Evolutionary conservation across 345 rosid genomes (phyloP).

Genomic region (Eucalyptus dawsonii): DNA sequence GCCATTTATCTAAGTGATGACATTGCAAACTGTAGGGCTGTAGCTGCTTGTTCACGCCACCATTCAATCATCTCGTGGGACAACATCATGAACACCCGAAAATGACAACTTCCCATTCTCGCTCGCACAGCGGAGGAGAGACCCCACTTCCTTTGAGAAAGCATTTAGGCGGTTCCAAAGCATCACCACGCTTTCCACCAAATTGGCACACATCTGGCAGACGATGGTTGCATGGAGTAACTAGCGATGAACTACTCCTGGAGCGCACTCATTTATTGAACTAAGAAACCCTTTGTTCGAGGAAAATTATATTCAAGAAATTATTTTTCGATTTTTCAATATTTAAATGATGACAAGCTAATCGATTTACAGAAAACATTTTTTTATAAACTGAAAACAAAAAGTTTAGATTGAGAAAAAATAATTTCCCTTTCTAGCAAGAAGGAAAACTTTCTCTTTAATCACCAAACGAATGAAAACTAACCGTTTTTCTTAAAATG

Average conservation of each 20-base stretch:
- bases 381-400: neutral
- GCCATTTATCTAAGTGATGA: neutral
- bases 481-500: fast-evolving
- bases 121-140: neutral
- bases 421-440: fast-evolving
- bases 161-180: neutral
- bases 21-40: neutral
- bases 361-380: fast-evolving
- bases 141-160: neutral
- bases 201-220: neutral
- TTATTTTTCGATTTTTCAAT: fast-evolving
- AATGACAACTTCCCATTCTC: neutral
- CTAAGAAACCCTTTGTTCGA: neutral
- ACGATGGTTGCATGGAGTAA: neutral
- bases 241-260: neutral
- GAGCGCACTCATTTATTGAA: neutral
- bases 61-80: neutral
- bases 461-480: neutral
- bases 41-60: neutral
- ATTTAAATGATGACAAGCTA: fast-evolving
- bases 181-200: neutral
- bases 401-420: neutral
- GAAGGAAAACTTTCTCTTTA: neutral
- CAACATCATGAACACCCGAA: neutral
- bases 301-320: neutral